Conservation (phyloP, 148 eudicot genomes). For the Fallopia convolvulus region DNA sequence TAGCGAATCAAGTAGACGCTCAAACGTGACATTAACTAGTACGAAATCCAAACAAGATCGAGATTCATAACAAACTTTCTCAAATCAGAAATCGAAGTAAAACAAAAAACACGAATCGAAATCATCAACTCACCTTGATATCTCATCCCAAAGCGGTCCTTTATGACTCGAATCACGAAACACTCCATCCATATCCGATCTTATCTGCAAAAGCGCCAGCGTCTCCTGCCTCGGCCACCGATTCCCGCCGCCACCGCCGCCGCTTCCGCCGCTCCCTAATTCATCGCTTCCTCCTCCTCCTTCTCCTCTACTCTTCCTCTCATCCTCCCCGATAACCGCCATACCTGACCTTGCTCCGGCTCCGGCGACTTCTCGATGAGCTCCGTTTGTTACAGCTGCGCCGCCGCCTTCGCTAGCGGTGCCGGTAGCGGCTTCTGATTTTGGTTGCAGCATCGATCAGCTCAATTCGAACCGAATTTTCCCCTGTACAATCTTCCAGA, state of each 20-base stretch:
- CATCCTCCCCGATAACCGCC: slow-evolving; percentile 10
- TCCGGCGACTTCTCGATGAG: neutral
- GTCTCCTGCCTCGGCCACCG: slow-evolving; percentile 98
- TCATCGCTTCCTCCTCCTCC: slow-evolving; percentile 20
- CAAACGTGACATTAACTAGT: neutral
- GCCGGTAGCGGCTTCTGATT: neutral
- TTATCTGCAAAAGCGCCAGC: slow-evolving; percentile 61
- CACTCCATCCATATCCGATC: slow-evolving; percentile 80
- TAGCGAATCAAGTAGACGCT: neutral
- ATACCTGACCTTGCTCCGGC: slow-evolving; percentile 12
- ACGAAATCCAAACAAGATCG: neutral
- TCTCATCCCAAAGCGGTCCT: slow-evolving; percentile 95
- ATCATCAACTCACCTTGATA: slow-evolving; percentile 58
- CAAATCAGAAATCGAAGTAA: neutral
- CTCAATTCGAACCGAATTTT: neutral
- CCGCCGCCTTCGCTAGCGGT: neutral
- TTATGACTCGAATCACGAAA: slow-evolving; percentile 88
- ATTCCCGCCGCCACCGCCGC: slow-evolving; percentile 64
- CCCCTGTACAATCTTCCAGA: neutral
- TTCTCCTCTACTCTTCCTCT: slow-evolving; percentile 16
- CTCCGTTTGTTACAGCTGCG: slow-evolving; percentile 13
- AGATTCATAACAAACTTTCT: neutral
- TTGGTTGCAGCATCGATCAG: neutral
- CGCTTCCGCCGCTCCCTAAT: slow-evolving; percentile 10
- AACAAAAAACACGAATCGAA: neutral